Base-by-base conservation (phyloP, 2,329 filamentous ascomycete species). In the Plenodomus tracheiphilus region DNA sequence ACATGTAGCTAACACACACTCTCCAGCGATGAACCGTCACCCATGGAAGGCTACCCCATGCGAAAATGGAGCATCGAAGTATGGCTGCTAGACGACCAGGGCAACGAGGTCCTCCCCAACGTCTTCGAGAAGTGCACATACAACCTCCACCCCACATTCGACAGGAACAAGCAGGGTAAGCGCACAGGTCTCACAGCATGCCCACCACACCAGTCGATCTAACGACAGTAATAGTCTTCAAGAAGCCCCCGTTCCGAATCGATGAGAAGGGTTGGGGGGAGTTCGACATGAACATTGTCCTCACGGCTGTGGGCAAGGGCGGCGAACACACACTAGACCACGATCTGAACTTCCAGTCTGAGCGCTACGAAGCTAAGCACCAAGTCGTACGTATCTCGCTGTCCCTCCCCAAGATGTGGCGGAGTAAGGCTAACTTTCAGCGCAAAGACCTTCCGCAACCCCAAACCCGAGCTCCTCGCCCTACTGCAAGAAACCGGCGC, bases 221-320 rank as follows among this genome's bases (percentile, higher is more conserved):
- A 15, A 32, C 28, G 15, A 15, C 6, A 32, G 25, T 20, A 15
- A 39, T 43, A 70, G 68, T 84, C 19, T 88, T 96, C 77, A 87
- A 86, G 68, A 86, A 88, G 58, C 84, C 91, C 0, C 94, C 94
- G 0, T 99, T 97, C 77, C 82, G 82, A 58, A 96, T 96, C 74
- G 80, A 85, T 56, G 96, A 99, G 75, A 89, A 97, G 75, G 94
- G 94, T 61, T 99, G 94, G 94, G 94, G 94, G 67, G 94, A 97
- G 77, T 99, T 99, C 72, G 94, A 97, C 71, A 93, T 99, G 85
- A 81, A 80, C 40, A 94, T 97, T 66, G 85, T 89, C 54, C 82
- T 95, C 61, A 88, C 86, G 68, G 89, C 88, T 37, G 85, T 88
- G 22, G 91, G 94, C 74, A 97, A 97, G 79, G 87, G 84, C 48